Conservation (phyloP, 2,329 filamentous ascomycete genomes). For the Teratosphaeria epicoccoides region DNA sequence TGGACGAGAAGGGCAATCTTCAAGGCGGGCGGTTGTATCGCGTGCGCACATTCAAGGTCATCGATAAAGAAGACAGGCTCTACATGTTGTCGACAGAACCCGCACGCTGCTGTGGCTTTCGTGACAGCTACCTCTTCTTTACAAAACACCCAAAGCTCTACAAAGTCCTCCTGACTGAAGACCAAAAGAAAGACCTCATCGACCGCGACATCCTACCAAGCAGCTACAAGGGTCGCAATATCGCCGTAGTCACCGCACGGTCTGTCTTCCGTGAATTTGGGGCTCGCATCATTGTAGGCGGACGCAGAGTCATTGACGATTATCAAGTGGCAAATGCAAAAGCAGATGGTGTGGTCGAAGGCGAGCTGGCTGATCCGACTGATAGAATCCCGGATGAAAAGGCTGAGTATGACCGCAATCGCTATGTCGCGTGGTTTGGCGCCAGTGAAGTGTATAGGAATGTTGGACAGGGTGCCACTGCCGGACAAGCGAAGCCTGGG, state of each 20-base stretch:
- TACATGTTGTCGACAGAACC: conserved; percentile 99
- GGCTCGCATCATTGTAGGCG: conserved; percentile 84
- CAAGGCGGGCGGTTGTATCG: conserved; percentile 81
- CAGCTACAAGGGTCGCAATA: conserved; percentile 95
- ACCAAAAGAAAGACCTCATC: conserved; percentile 95
- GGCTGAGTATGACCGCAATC: conserved; percentile 94
- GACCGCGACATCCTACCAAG: conserved; percentile 91
- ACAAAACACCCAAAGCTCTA: conserved; percentile 92
- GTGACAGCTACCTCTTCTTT: conserved; percentile 98
- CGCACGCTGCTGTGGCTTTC: conserved; percentile 89
- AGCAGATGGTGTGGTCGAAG: conserved; percentile 70
- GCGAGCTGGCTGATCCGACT: conserved; percentile 81
- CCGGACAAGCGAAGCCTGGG: conserved; percentile 50
- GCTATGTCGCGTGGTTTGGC: conserved; percentile 97
- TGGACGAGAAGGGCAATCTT: conserved; percentile 78
- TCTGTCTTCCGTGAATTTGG: conserved; percentile 97
- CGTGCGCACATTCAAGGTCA: conserved; percentile 87
- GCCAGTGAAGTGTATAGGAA: conserved; percentile 93
- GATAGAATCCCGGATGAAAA: conserved; percentile 65
- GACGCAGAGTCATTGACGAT: conserved; percentile 75
- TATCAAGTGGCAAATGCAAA: conserved; percentile 70
- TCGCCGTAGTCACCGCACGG: conserved; percentile 90
- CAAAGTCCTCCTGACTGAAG: conserved; percentile 96
- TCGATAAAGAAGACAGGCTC: conserved; percentile 68
- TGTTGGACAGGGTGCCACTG: conserved; percentile 35